These are phyloP conservation scores for Malus hybrid DNA, from an alignment of 331 rosid species.

Conservation along the genomic window DNA sequence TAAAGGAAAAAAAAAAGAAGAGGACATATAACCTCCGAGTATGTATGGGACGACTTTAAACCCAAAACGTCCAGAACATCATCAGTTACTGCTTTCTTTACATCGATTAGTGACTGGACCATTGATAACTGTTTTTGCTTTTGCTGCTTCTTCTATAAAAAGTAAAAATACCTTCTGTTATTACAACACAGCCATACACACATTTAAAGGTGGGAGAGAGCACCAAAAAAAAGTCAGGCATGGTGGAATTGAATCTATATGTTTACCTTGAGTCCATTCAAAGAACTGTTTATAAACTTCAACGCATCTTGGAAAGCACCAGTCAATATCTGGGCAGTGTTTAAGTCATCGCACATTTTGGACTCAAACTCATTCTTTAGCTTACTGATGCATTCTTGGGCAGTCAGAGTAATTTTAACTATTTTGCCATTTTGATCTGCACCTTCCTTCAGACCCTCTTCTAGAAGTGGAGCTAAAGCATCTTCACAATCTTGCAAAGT, in stretches of 20 bases:
- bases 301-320: conserved; percentile 82
- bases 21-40: conserved; percentile 54
- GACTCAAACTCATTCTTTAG: conserved; percentile 57
- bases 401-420: conserved; percentile 37
- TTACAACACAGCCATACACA: neutral
- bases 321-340: conserved; percentile 69
- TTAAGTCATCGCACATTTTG: conserved; percentile 90
- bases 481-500: conserved; percentile 77
- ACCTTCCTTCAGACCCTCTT: conserved; percentile 27
- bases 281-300: conserved; percentile 58
- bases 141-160: conserved; percentile 61
- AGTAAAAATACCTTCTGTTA: conserved; percentile 8
- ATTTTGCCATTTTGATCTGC: conserved; percentile 33
- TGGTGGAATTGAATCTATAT: conserved; percentile 1
- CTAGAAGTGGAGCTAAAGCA: conserved; percentile 53
- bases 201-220: neutral
- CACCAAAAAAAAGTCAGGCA: neutral
- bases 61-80: conserved; percentile 53
- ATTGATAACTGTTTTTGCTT: conserved; percentile 43
- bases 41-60: conserved; percentile 42
- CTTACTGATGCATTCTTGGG: conserved; percentile 54
- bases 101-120: conserved; percentile 52
- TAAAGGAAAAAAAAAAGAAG: neutral
- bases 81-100: conserved; percentile 46
- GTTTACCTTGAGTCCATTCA: conserved; percentile 63